Percentiles rank a stretch among this genome's conserved stretches.
Evolutionary conservation across 805 yeast species (phyloP).

Genomic region (Teunomyces gatunensis): DNA sequence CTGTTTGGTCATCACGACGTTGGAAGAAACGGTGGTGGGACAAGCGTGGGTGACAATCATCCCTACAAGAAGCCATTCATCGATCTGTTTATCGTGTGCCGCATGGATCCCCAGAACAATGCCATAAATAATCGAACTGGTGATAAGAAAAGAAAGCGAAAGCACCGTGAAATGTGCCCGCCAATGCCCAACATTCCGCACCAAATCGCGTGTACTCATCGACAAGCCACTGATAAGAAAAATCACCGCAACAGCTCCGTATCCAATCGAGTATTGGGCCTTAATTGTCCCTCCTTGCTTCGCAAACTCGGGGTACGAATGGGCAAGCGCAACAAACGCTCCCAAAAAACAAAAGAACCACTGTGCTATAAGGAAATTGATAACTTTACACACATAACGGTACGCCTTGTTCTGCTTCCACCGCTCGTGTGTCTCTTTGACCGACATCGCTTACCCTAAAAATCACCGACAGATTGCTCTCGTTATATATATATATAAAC

Average conservation of each 20-base stretch:
- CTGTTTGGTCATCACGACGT: constrained; percentile 85
- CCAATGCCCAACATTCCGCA: constrained; percentile 70
- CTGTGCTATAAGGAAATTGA: constrained; percentile 39
- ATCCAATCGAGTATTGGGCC: constrained; percentile 75
- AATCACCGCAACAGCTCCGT: constrained; percentile 84
- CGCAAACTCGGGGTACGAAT: constrained; percentile 79
- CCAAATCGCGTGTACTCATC: constrained; percentile 62
- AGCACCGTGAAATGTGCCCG: constrained; percentile 76
- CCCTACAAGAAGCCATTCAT: constrained; percentile 78
- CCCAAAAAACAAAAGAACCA: constrained; percentile 81
- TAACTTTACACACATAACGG: constrained; percentile 8
- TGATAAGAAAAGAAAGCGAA: constrained; percentile 65
- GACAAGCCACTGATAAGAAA: constrained; percentile 79
- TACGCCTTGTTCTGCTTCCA: not conserved
- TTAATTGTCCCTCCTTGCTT: constrained; percentile 74
- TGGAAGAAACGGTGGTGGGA: constrained; percentile 90
- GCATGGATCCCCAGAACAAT: constrained; percentile 62
- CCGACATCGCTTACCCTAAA: not conserved
- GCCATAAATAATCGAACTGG: constrained; percentile 71
- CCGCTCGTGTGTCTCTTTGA: not conserved
- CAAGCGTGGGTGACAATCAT: constrained; percentile 79
- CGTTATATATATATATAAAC: not conserved
- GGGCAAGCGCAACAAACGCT: constrained; percentile 69
- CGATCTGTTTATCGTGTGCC: constrained; percentile 56
- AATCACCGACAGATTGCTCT: not conserved